Evolutionary conservation across 805 yeast genomes (phyloP).

Genomic region (Isabelozyma pseudorhagii): DNA sequence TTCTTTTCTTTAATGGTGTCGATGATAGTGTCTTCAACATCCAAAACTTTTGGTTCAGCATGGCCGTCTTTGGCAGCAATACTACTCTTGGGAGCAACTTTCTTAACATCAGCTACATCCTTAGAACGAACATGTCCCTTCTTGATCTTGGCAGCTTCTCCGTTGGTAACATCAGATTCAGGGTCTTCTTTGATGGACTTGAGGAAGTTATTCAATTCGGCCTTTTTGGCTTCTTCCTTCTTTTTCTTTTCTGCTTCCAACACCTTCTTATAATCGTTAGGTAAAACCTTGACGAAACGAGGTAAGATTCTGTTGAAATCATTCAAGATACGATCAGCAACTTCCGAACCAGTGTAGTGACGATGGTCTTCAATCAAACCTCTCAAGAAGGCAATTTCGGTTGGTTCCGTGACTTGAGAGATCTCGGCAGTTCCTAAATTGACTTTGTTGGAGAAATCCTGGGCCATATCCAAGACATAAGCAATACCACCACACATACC

Average conservation of each 20-base stretch:
- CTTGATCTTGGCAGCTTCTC: conserved; percentile 67
- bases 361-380: conserved; percentile 93
- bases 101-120: conserved; percentile 3
- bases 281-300: conserved; percentile 89
- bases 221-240: conserved; percentile 60
- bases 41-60: conserved; percentile 80
- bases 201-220: conserved; percentile 63
- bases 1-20: conserved; percentile 66
- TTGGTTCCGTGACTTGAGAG: conserved; percentile 72
- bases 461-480: conserved; percentile 92
- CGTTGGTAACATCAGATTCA: conserved; percentile 82
- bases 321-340: conserved; percentile 76
- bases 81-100: conserved; percentile 13
- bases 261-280: conserved; percentile 86
- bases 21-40: conserved; percentile 82
- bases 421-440: conserved; percentile 82
- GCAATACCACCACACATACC: conserved; percentile 99
- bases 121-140: conserved; percentile 40
- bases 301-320: conserved; percentile 89
- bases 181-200: conserved; percentile 78
- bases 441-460: conserved; percentile 78
- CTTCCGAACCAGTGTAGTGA: conserved; percentile 88
- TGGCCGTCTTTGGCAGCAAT: conserved; percentile 21
- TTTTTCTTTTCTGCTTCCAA: conserved; percentile 71
- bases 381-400: conserved; percentile 90